Evolutionary conservation across 2,329 filamentous ascomycete genomes (phyloP).

Genomic region (Penicillium fuscoglaucum): DNA sequence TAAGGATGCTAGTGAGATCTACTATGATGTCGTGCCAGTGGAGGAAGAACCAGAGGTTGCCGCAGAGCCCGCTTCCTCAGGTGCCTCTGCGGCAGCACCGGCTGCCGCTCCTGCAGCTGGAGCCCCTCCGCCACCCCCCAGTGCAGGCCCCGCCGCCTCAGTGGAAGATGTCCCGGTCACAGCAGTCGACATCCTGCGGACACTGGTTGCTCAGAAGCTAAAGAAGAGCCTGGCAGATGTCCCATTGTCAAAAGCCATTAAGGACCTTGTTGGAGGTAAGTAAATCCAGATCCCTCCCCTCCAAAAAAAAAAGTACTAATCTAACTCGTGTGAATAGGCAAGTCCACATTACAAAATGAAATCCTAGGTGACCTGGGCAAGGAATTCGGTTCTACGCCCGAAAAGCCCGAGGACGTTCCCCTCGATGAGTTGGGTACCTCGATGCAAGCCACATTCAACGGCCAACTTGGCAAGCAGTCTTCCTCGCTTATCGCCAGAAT

Average conservation of each 20-base stretch:
- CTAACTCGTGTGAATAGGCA: constrained; percentile 59
- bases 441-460: constrained; percentile 99
- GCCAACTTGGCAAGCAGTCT: constrained; percentile 95
- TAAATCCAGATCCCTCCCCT: constrained; percentile 18
- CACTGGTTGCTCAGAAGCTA: constrained; percentile 92
- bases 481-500: constrained; percentile 88
- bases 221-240: constrained; percentile 91
- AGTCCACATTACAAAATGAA: constrained; percentile 98
- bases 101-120: constrained; percentile 54
- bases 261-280: constrained; percentile 95
- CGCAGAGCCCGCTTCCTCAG: constrained; percentile 36
- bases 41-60: constrained; percentile 77
- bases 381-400: constrained; percentile 95
- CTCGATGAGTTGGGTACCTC: constrained; percentile 91
- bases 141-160: constrained; percentile 81
- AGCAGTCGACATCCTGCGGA: constrained; percentile 84
- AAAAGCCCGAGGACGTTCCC: constrained; percentile 97
- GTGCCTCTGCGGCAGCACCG: constrained; percentile 41
- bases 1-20: constrained; percentile 98
- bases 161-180: constrained; percentile 84
- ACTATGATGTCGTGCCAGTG: constrained; percentile 95
- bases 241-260: constrained; percentile 93
- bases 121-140: constrained; percentile 60
- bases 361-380: constrained; percentile 97
- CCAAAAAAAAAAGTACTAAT: background rate